Evolutionary conservation across 148 eudicot genomes (phyloP).

Genomic region (Rhododendron williamsianum): DNA sequence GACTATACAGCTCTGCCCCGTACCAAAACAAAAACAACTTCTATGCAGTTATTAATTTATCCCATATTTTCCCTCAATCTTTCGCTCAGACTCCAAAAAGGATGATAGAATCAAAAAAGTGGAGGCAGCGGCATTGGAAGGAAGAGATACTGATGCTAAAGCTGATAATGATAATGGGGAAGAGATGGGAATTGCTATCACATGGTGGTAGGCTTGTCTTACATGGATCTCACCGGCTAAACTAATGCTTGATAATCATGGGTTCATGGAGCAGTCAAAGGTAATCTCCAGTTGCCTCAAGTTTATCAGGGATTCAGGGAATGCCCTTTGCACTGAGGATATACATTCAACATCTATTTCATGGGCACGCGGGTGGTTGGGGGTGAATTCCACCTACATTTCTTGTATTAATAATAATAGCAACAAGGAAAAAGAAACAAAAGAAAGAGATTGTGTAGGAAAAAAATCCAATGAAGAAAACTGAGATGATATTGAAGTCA

Average conservation of each 20-base stretch:
- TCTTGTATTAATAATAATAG: not conserved
- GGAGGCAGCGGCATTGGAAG: not conserved
- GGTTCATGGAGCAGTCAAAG: not conserved
- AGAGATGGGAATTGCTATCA: not conserved
- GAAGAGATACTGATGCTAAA: not conserved
- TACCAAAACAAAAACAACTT: not conserved
- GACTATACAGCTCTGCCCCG: not conserved
- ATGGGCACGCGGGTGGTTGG: not conserved
- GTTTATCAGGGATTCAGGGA: not conserved
- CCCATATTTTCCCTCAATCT: not conserved
- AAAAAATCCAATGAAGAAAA: not conserved
- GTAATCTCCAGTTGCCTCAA: not conserved
- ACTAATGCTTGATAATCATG: not conserved
- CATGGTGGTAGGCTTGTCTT: not conserved
- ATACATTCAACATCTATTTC: not conserved
- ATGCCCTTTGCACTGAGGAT: not conserved
- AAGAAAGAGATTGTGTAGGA: not conserved
- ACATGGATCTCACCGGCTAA: not conserved
- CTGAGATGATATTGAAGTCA: not conserved
- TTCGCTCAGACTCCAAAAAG: not conserved
- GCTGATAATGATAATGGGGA: not conserved
- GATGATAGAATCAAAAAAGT: not conserved
- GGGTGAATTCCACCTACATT: not conserved
- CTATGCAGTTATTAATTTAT: not conserved
- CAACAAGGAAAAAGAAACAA: not conserved